Percentiles rank a stretch among this genome's conserved stretches.
Conservation (phyloP, 768 basidiomycete genomes). For the Auricularia auricula-judae region DNA sequence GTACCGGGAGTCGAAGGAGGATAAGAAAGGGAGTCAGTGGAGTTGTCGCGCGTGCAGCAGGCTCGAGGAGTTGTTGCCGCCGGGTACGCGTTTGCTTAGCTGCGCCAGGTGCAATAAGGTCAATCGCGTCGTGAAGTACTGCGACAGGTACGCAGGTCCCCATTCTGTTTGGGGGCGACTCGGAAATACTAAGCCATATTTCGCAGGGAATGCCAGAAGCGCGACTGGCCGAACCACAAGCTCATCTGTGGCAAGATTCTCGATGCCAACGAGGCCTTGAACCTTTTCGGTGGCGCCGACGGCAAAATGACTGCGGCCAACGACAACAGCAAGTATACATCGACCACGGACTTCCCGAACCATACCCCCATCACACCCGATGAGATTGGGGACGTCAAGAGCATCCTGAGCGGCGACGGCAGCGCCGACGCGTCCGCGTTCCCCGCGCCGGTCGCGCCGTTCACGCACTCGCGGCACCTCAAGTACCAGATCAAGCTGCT, state of each 20-base stretch:
- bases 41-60: background rate
- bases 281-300: background rate
- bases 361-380: too few species aligned
- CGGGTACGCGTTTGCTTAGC: background rate
- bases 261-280: background rate
- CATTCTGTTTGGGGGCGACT: background rate
- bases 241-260: background rate
- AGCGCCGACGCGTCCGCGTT: background rate
- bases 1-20: background rate
- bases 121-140: background rate
- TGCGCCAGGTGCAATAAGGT: background rate
- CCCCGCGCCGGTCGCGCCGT: background rate
- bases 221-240: background rate
- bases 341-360: background rate
- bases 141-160: background rate
- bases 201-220: background rate
- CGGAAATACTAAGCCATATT: background rate
- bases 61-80: background rate
- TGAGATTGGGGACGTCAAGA: too few species aligned
- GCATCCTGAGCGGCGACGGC: too few species aligned
- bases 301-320: background rate
- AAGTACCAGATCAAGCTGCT: background rate
- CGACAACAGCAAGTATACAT: background rate
- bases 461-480: background rate
- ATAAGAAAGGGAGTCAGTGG: background rate